These are phyloP conservation scores for Pinus albicaulis DNA, from an alignment of 75 land plant genomes.

Conservation along the genomic window DNA sequence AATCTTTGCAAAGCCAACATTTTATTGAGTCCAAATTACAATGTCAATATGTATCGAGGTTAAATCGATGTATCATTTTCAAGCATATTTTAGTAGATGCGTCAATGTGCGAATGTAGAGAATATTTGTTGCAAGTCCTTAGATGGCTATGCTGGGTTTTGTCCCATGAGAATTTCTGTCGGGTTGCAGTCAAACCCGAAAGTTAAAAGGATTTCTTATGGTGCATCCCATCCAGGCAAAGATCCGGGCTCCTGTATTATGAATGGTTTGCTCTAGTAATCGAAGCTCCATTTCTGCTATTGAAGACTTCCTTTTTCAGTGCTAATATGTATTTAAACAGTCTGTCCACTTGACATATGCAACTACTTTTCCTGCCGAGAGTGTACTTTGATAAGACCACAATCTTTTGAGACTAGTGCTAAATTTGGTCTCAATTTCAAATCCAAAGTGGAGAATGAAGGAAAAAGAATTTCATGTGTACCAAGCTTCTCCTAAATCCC, in stretches of 20 bases:
- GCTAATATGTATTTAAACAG: constrained; percentile 8
- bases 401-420: not conserved
- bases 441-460: not conserved
- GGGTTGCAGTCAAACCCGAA: constrained; percentile 1
- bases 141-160: constrained; percentile 2
- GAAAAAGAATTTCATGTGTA: not conserved
- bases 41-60: constrained; percentile 7
- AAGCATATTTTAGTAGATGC: constrained; percentile 6
- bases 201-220: constrained; percentile 5
- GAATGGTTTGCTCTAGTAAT: constrained; percentile 6
- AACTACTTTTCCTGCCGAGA: constrained; percentile 1
- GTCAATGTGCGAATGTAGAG: constrained; percentile 12
- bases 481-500: not conserved
- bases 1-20: constrained; percentile 1
- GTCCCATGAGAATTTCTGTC: constrained; percentile 10
- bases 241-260: constrained; percentile 9
- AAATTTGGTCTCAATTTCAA: not conserved
- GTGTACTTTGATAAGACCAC: constrained; percentile 10
- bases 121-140: constrained; percentile 2
- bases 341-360: not conserved
- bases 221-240: constrained; percentile 8
- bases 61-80: constrained; percentile 7
- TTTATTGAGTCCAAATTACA: constrained; percentile 5
- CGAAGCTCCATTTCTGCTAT: constrained; percentile 7
- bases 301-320: constrained; percentile 6